Conservation (phyloP, 192 early-diverging fungal species). For the Podila clonocystis region DNA sequence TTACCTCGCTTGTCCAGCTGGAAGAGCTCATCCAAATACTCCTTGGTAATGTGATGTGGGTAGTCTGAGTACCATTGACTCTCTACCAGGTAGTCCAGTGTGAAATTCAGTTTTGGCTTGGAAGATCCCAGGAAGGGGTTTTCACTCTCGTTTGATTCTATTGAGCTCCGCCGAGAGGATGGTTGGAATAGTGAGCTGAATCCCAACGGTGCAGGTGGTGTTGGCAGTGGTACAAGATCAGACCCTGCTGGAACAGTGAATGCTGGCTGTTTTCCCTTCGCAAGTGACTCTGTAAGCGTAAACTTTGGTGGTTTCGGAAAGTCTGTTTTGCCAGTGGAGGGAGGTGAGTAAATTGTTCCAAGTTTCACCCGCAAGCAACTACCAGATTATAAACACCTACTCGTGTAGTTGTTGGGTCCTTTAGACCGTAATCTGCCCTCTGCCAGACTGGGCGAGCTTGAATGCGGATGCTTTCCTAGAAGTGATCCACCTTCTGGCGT, state of each 20-base stretch:
- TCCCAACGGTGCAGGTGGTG: conserved; percentile 7
- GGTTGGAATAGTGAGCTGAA: conserved; percentile 4
- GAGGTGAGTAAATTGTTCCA: neutral
- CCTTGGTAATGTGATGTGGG: conserved; percentile 39
- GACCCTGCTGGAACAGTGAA: conserved; percentile 25
- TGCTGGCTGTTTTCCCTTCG: neutral
- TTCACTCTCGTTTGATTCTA: conserved; percentile 10
- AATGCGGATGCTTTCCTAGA: conserved; percentile 47
- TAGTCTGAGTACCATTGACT: conserved; percentile 53
- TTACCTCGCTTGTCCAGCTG: conserved; percentile 35
- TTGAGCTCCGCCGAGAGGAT: neutral
- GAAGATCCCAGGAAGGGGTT: conserved; percentile 42
- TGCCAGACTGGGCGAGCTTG: conserved; percentile 23
- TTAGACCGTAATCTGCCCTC: conserved; percentile 25
- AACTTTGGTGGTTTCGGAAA: conserved; percentile 21
- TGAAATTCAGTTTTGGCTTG: conserved; percentile 27
- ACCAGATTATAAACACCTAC: neutral
- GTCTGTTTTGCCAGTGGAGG: neutral
- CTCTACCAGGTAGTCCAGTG: conserved; percentile 40
- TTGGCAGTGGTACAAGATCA: conserved; percentile 35
- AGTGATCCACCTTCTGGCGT: conserved; percentile 30
- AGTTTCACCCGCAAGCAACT: neutral
- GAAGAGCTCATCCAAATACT: conserved; percentile 43
- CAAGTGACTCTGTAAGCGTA: neutral
- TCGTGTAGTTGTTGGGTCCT: conserved; percentile 16